A percentile compares a stretch with the other conserved stretches of the same genome.
These are phyloP conservation scores for Penicillium salamii DNA, from an alignment of 495 filamentous ascomycete genomes.

Conservation along the genomic window DNA sequence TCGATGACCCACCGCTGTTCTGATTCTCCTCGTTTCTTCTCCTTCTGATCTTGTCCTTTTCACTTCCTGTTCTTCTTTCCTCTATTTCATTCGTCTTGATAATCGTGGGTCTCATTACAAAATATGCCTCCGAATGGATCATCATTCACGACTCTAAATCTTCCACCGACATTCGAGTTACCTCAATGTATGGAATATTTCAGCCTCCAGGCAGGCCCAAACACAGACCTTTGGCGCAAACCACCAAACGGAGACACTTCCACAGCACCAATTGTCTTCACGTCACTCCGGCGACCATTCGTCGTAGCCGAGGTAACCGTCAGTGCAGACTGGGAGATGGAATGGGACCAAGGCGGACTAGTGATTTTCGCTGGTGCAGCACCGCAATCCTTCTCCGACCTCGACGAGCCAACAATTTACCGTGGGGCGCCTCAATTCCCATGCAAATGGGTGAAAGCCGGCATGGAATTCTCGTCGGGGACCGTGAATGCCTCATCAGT, in stretches of 20 bases:
- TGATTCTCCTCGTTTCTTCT: neutral
- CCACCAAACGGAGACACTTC: slow-evolving; percentile 53
- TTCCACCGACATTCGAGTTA: slow-evolving; percentile 42
- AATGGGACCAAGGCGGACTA: slow-evolving; percentile 68
- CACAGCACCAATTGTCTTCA: slow-evolving; percentile 58
- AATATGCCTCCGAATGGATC: slow-evolving; percentile 51
- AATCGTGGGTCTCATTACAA: neutral
- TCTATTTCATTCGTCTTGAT: neutral
- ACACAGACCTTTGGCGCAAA: slow-evolving; percentile 54
- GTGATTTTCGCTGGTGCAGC: slow-evolving; percentile 75
- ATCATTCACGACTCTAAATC: slow-evolving; percentile 52
- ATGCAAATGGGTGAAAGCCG: slow-evolving; percentile 60
- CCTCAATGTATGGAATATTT: slow-evolving; percentile 58
- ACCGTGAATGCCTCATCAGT: slow-evolving; percentile 53
- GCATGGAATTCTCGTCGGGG: slow-evolving; percentile 54
- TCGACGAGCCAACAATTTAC: slow-evolving; percentile 5
- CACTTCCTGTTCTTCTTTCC: neutral
- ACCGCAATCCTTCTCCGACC: slow-evolving; percentile 41
- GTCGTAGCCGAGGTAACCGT: slow-evolving; percentile 58
- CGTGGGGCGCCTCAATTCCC: slow-evolving; percentile 14
- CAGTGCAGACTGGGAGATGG: slow-evolving; percentile 56
- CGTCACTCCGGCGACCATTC: slow-evolving; percentile 51
- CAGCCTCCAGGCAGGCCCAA: slow-evolving; percentile 52
- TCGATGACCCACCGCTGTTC: neutral
- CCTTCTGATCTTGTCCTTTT: neutral